A percentile compares a stretch with the other conserved stretches of the same genome.
Evolutionary conservation across 306 rosid species (phyloP).

Genomic region (Begonia masoniana): DNA sequence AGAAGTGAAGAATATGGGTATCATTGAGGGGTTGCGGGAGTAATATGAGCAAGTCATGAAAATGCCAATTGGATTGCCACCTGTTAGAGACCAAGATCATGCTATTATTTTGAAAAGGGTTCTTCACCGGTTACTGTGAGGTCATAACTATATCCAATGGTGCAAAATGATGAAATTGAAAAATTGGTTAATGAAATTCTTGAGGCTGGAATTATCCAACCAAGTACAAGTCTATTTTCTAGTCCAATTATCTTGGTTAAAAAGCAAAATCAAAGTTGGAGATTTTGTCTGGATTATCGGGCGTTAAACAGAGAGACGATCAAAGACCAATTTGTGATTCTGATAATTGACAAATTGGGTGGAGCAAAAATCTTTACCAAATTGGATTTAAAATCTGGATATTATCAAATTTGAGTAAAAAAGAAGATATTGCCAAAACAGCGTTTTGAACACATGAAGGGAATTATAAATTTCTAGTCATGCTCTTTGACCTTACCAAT

Average conservation of each 20-base stretch:
- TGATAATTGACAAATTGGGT: background rate
- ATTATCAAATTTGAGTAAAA: background rate
- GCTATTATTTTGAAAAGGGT: background rate
- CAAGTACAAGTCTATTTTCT: background rate
- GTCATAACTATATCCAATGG: background rate
- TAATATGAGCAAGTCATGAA: too few species aligned
- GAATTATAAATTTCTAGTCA: background rate
- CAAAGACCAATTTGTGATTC: too few species aligned
- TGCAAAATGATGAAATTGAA: background rate
- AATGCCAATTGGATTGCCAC: background rate
- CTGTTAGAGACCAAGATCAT: background rate
- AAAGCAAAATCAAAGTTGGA: background rate
- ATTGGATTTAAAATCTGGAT: background rate
- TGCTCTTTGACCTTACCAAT: background rate
- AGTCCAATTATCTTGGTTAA: too few species aligned
- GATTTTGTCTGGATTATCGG: too few species aligned
- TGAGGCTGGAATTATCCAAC: background rate
- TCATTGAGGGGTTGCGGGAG: background rate
- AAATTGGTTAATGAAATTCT: background rate
- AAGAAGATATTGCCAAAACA: background rate
- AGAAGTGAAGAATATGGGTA: background rate
- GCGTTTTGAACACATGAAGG: background rate
- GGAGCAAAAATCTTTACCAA: background rate
- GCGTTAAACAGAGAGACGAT: background rate
- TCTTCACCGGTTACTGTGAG: background rate